Evolutionary conservation across 805 yeast species (phyloP).

Genomic region (Candida endomychidarum): DNA sequence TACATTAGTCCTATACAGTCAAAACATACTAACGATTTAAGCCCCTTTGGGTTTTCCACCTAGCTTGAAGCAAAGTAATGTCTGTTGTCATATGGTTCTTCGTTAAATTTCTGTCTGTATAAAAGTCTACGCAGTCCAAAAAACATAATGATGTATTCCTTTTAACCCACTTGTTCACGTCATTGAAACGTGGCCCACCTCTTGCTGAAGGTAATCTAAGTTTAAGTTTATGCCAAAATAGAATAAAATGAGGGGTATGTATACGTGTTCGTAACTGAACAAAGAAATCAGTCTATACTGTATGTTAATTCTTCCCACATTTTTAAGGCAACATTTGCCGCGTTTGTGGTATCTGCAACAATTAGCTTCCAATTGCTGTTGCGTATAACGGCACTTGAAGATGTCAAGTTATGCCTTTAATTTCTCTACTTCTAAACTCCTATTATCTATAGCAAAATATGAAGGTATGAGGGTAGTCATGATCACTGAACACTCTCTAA

Average conservation of each 20-base stretch:
- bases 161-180: not conserved
- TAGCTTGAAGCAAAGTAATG: too few relatives aligned
- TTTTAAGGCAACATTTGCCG: not conserved
- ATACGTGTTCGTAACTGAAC: slow-evolving; percentile 1
- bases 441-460: not conserved
- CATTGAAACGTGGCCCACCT: slow-evolving; percentile 1
- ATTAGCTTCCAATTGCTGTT: slow-evolving; percentile 1
- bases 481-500: not conserved
- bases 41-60: too few relatives aligned
- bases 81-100: too few relatives aligned
- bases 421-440: slow-evolving; percentile 1
- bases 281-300: not conserved
- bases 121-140: too few relatives aligned
- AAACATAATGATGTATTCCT: not conserved
- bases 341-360: not conserved
- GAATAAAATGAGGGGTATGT: slow-evolving; percentile 1
- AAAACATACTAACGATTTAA: too few relatives aligned
- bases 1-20: too few relatives aligned
- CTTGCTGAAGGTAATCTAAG: not conserved
- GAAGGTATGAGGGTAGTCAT: slow-evolving; percentile 1
- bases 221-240: not conserved
- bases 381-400: slow-evolving; percentile 1
- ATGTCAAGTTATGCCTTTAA: not conserved
- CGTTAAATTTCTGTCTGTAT: too few relatives aligned
- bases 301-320: not conserved